Conservation (phyloP, 2,329 filamentous ascomycete genomes). For the Pseudogymnoascus sp. region DNA sequence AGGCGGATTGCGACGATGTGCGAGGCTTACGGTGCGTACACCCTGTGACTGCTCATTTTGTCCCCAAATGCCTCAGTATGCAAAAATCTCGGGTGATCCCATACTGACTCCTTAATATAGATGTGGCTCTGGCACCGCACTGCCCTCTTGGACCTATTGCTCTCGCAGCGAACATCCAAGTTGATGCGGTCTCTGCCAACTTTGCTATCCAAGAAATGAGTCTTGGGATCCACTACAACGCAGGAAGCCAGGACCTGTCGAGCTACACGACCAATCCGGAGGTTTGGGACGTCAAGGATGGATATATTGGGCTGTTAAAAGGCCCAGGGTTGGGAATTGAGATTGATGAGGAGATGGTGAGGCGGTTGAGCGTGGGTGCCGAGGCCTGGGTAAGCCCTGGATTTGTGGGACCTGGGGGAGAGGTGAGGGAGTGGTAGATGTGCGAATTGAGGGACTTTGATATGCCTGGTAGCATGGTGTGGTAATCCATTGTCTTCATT, state of each 20-base stretch:
- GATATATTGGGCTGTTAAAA: slow-evolving; percentile 52
- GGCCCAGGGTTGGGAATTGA: slow-evolving; percentile 62
- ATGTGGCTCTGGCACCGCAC: slow-evolving; percentile 61
- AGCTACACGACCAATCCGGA: slow-evolving; percentile 58
- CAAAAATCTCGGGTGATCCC: background rate
- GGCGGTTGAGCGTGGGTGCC: slow-evolving; percentile 48
- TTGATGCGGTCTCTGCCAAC: slow-evolving; percentile 52
- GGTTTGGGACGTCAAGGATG: slow-evolving; percentile 58
- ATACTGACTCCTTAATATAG: background rate
- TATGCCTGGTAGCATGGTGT: background rate
- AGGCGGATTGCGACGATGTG: slow-evolving; percentile 61
- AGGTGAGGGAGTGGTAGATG: slow-evolving; percentile 58
- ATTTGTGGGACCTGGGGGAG: slow-evolving; percentile 59
- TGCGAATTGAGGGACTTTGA: background rate
- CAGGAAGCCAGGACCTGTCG: slow-evolving; percentile 53
- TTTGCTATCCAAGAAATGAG: slow-evolving; percentile 74
- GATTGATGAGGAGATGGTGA: slow-evolving; percentile 60
- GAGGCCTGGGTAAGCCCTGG: slow-evolving; percentile 58
- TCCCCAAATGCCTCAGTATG: background rate
- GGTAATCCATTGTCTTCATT: background rate
- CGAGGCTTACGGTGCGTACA: slow-evolving; percentile 58
- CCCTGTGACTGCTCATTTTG: background rate
- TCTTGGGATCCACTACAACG: slow-evolving; percentile 72
- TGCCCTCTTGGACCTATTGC: slow-evolving; percentile 67
- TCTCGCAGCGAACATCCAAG: slow-evolving; percentile 61